phyloP scores from a whole-genome alignment of 768 basidiomycete genomes.

The Agaricus subrufescens region DNA sequence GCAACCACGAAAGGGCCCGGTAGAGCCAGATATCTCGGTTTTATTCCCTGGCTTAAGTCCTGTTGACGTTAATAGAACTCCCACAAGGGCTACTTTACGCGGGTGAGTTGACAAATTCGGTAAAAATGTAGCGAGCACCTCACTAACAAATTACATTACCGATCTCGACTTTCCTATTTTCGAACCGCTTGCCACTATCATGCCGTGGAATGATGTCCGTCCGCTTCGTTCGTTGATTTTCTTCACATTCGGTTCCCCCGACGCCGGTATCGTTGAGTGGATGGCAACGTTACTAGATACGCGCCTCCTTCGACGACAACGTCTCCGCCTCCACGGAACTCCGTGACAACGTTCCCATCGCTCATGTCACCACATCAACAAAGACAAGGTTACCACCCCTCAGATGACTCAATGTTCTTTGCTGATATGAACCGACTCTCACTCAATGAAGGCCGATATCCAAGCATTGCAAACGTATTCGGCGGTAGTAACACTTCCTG shows the following conservation, averaged over 20 bases:
- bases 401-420: conserved; percentile 70
- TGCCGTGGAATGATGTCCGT: too few species aligned
- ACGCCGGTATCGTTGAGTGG: background rate
- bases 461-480: background rate
- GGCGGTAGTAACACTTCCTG: background rate
- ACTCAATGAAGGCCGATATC: background rate
- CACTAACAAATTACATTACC: background rate
- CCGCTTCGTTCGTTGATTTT: too few species aligned
- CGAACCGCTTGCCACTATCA: too few species aligned
- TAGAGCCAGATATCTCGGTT: background rate
- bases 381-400: conserved; percentile 73
- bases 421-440: conserved; percentile 27
- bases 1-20: background rate
- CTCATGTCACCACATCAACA: conserved; percentile 81
- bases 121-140: background rate
- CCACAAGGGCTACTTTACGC: conserved; percentile 22
- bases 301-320: conserved; percentile 67
- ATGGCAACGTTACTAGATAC: conserved; percentile 19
- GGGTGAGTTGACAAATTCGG: conserved; percentile 22
- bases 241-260: too few species aligned
- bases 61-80: conserved; percentile 7
- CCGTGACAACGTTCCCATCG: conserved; percentile 54
- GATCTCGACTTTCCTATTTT: background rate
- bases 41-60: conserved; percentile 1
- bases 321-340: conserved; percentile 55